Base-by-base conservation (phyloP, 441 rosid genomes). In the Pelargonium australe region DNA sequence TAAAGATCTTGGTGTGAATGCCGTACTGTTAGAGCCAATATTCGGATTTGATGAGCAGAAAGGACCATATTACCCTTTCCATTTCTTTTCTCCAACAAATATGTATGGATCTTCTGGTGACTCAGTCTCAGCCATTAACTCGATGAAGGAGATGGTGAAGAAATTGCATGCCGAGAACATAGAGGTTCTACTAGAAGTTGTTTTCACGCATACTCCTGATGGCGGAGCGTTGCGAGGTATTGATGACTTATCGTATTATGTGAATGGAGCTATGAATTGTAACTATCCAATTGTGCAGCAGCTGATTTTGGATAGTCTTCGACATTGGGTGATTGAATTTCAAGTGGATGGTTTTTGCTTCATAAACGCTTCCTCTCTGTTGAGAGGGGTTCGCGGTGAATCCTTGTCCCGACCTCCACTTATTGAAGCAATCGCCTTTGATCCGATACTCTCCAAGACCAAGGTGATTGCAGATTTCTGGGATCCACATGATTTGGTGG, bases 111-210 rank as follows among this genome's bases (percentile, higher is more conserved):
- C 89, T 78, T 84, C 89, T 66, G 80, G 74, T 70, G 72, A 73
- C 68, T 78, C 85, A 17, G 70, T 81, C 51, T 82, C 87, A 63
- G 81, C 88, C 40, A 81, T 85, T 74, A 82, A 78, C 43, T 84
- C 96, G 3, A 80, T 86, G 88, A 94, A 88, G 84, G 92, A 85
- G 78, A 87, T 91, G 92, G 97, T 91, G 77, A 91, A 84, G 87
- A 82, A 76, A 64, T 64, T 94, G 72, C 99, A 91, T 74, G 81
- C 89, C 65, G 75, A 79, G 75, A 91, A 94, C 44, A 81, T 91
- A 43, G 99, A 89, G 82, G 90, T 91, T 66, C 80, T 91, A 37
- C 78, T 91, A 69, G 97, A 91, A 82, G 97, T 89, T 63, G 91
- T 85, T 55, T 91, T 81, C 78, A 86, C 89, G 57, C 86, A 85